phyloP scores from a whole-genome alignment of 2,329 filamentous ascomycete genomes.

The Pleomassaria siparia region DNA sequence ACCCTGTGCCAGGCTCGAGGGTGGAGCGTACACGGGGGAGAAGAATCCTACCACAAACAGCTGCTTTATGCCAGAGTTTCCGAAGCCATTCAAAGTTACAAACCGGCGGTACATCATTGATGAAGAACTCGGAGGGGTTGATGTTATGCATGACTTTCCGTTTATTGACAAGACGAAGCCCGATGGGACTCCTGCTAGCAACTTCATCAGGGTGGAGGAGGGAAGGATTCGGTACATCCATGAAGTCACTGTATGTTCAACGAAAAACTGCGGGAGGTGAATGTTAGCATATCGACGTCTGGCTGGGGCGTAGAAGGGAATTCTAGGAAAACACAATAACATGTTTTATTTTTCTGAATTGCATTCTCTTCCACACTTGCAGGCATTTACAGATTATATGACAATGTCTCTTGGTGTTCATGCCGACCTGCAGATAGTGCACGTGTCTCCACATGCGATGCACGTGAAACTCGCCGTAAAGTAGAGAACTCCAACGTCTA shows the following conservation, averaged over 20 bases:
- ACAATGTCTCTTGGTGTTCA: too few relatives aligned
- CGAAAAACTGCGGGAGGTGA: conserved; percentile 24
- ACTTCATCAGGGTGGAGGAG: conserved; percentile 25
- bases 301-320: too few relatives aligned
- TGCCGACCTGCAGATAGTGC: too few relatives aligned
- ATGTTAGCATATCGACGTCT: too few relatives aligned
- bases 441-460: too few relatives aligned
- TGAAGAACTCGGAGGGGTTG: conserved; percentile 22
- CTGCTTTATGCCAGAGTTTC: conserved; percentile 28
- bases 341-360: too few relatives aligned
- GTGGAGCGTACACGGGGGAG: conserved; percentile 26
- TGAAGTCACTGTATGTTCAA: conserved; percentile 26
- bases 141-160: conserved; percentile 29
- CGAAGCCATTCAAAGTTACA: conserved; percentile 19
- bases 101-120: conserved; percentile 29
- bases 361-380: too few relatives aligned
- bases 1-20: conserved; percentile 29
- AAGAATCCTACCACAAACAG: conserved; percentile 14
- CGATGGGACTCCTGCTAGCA: conserved; percentile 24
- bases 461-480: too few relatives aligned
- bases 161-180: conserved; percentile 28
- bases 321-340: too few relatives aligned
- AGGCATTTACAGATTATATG: too few relatives aligned
- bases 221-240: conserved; percentile 30
- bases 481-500: neutral